Conservation (phyloP, 805 yeast genomes). For the Myxozyma geophila region DNA sequence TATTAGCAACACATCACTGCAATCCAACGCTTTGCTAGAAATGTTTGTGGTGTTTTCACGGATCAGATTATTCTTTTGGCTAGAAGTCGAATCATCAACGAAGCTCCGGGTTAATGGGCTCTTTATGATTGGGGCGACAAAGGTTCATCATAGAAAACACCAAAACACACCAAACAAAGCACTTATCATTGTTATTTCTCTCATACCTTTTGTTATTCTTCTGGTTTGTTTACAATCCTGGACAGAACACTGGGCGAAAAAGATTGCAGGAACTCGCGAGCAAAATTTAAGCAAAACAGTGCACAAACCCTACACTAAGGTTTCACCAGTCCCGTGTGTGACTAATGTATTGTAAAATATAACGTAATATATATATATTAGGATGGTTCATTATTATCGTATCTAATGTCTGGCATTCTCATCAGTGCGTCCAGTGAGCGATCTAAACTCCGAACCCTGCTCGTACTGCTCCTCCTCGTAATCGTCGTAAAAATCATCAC, state of each 20-base stretch:
- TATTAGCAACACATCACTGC: neutral
- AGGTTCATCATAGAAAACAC: slow-evolving; percentile 29
- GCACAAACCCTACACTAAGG: neutral
- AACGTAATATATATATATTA: neutral
- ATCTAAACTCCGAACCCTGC: neutral
- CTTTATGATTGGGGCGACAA: slow-evolving; percentile 40
- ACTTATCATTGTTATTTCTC: neutral
- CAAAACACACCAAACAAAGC: neutral
- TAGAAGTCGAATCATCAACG: slow-evolving; percentile 38
- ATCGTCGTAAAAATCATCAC: slow-evolving; percentile 2
- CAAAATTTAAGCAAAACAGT: neutral
- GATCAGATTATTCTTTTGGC: slow-evolving; percentile 36
- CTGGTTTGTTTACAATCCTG: neutral
- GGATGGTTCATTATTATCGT: neutral
- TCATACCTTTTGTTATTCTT: neutral
- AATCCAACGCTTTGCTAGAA: too few species aligned
- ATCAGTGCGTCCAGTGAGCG: slow-evolving; percentile 4
- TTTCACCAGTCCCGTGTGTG: neutral
- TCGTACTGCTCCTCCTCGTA: neutral
- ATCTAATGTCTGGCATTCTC: neutral
- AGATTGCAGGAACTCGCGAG: too few species aligned
- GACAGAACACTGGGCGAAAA: too few species aligned
- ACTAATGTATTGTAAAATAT: neutral
- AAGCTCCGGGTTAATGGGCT: slow-evolving; percentile 29
- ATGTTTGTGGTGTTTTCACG: neutral